A percentile compares a stretch with the other conserved stretches of the same genome.
Evolutionary conservation across 495 filamentous ascomycete species (phyloP).

Genomic region (Achaetomiella virescens): DNA sequence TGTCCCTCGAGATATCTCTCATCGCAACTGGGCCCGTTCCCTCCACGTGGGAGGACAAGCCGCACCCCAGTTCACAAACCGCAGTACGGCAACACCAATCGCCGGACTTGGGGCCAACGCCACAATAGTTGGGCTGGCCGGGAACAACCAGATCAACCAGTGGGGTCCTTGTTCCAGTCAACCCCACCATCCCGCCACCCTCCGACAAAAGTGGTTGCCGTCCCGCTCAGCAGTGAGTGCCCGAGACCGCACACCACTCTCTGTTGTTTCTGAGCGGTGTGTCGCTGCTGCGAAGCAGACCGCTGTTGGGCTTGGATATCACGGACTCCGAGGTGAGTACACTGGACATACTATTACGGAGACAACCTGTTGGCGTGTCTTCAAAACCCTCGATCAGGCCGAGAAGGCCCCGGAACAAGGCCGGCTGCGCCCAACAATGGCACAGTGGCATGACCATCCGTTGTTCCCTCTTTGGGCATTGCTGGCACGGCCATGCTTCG

Average conservation of each 20-base stretch:
- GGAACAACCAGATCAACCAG: not conserved
- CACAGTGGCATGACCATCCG: not conserved
- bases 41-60: slow-evolving; percentile 24
- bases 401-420: not conserved
- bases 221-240: slow-evolving; percentile 8
- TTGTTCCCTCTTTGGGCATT: not conserved
- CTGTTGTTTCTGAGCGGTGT: not conserved
- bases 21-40: not conserved
- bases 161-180: slow-evolving; percentile 5
- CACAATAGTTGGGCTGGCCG: slow-evolving; percentile 2
- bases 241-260: slow-evolving; percentile 6
- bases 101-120: slow-evolving; percentile 8
- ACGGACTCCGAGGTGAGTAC: slow-evolving; percentile 9
- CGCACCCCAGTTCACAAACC: slow-evolving; percentile 24
- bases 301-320: not conserved
- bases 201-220: slow-evolving; percentile 7
- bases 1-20: not conserved
- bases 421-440: not conserved
- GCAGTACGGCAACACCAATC: slow-evolving; percentile 15
- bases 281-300: not conserved
- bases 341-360: not conserved
- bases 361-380: not conserved
- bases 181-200: slow-evolving; percentile 16
- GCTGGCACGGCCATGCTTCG: not conserved
- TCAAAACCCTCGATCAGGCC: not conserved